A percentile compares a stretch with the other conserved stretches of the same genome.
Conservation (phyloP, 139 green algal species). For the Diplosphaera chodatii region DNA sequence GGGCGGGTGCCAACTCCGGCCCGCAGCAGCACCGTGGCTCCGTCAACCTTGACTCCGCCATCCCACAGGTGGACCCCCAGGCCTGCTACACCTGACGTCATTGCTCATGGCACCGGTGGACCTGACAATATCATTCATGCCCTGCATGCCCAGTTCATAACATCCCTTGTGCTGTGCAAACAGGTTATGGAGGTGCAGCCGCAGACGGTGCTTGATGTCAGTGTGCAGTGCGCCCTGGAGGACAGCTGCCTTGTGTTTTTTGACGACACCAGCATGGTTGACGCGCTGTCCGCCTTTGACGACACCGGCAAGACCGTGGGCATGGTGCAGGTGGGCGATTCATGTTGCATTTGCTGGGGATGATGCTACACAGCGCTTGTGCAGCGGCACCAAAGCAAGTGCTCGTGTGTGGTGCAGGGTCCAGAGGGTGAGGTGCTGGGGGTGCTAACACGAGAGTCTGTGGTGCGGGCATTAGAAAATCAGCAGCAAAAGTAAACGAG, state of each 20-base stretch:
- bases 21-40: too few relatives aligned
- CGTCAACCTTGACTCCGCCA: too few relatives aligned
- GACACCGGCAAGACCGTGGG: neutral
- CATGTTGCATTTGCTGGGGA: too few relatives aligned
- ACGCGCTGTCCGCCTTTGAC: constrained; percentile 9
- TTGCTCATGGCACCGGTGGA: too few relatives aligned
- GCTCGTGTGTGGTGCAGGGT: neutral
- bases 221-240: constrained; percentile 11
- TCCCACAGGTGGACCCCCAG: too few relatives aligned
- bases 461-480: neutral
- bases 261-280: constrained; percentile 4
- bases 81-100: too few relatives aligned
- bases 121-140: too few relatives aligned
- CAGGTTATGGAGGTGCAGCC: neutral
- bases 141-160: too few relatives aligned
- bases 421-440: neutral
- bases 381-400: too few relatives aligned
- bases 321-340: neutral
- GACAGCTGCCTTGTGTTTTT: constrained; percentile 4
- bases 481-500: too few relatives aligned
- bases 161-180: neutral
- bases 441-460: neutral
- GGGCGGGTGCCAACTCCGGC: too few relatives aligned
- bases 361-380: too few relatives aligned
- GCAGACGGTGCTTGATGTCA: neutral